phyloP scores from a whole-genome alignment of 148 eudicot species.

The Chenopodium quinoa region DNA sequence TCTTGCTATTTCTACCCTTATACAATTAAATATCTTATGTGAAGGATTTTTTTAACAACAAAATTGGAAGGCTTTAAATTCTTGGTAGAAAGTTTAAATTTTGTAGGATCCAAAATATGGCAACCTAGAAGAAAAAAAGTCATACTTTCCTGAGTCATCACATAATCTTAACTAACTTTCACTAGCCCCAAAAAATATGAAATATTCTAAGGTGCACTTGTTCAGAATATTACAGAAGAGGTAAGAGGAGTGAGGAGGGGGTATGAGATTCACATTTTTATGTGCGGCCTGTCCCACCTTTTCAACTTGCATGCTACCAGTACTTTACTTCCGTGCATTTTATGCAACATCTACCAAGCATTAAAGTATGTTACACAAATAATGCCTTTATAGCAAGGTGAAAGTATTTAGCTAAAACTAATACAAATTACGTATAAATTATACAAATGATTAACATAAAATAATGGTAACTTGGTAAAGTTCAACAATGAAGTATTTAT shows the following conservation, averaged over 20 bases:
- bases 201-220: constrained; percentile 29
- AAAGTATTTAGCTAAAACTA: no score
- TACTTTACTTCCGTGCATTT: neutral
- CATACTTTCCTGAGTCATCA: neutral
- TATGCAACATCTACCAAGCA: no score
- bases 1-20: no score
- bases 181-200: constrained; percentile 6
- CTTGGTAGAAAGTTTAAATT: neutral
- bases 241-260: neutral
- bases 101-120: neutral
- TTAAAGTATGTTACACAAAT: no score
- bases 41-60: neutral
- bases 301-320: constrained; percentile 7
- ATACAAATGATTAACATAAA: no score
- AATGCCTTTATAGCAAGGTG: no score
- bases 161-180: constrained; percentile 17
- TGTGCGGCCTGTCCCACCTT: constrained; percentile 1
- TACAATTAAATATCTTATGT: neutral
- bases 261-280: constrained; percentile 25
- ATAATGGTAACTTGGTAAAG: no score
- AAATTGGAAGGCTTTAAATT: neutral
- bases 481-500: no score
- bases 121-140: neutral
- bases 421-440: no score
- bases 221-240: constrained; percentile 12